These are phyloP conservation scores for Reticulascus tulasneorum DNA, from an alignment of 2,329 filamentous ascomycete species.

Conservation along the genomic window DNA sequence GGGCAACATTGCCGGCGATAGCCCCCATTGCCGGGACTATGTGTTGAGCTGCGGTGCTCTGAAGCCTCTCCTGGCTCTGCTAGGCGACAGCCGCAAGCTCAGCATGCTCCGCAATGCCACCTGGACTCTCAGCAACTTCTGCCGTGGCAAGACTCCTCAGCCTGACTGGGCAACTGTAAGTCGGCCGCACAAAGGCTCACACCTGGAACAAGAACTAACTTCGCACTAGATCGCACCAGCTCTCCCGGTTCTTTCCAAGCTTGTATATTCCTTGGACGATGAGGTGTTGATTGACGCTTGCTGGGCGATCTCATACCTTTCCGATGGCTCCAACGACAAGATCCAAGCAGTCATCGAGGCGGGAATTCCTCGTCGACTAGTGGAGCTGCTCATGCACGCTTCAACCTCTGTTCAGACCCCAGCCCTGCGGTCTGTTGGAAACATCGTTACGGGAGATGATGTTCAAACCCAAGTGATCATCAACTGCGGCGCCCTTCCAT, in stretches of 20 bases:
- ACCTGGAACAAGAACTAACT: neutral
- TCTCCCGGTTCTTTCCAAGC: conserved; percentile 90
- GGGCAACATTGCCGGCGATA: conserved; percentile 98
- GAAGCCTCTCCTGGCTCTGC: conserved; percentile 80
- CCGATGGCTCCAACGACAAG: conserved; percentile 97
- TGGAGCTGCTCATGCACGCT: conserved; percentile 96
- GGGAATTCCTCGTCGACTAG: conserved; percentile 90
- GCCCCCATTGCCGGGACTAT: conserved; percentile 94
- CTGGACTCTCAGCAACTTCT: conserved; percentile 99
- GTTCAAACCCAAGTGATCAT: conserved; percentile 99
- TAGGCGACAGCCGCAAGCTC: conserved; percentile 96
- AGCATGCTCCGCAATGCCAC: conserved; percentile 99
- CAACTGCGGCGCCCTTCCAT: conserved; percentile 91
- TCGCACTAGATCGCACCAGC: conserved; percentile 77
- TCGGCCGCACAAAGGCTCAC: no score
- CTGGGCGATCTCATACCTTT: conserved; percentile 99
- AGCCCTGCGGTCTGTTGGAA: conserved; percentile 92
- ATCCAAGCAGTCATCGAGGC: conserved; percentile 99
- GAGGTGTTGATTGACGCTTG: conserved; percentile 98
- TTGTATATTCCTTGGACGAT: conserved; percentile 97
- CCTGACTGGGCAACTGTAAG: conserved; percentile 94
- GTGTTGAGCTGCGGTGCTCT: conserved; percentile 88
- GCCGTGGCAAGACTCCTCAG: conserved; percentile 97
- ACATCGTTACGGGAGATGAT: conserved; percentile 98
- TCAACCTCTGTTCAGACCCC: conserved; percentile 98